Evolutionary conservation across 2,329 filamentous ascomycete species (phyloP).

Genomic region (Colletotrichum agaves): DNA sequence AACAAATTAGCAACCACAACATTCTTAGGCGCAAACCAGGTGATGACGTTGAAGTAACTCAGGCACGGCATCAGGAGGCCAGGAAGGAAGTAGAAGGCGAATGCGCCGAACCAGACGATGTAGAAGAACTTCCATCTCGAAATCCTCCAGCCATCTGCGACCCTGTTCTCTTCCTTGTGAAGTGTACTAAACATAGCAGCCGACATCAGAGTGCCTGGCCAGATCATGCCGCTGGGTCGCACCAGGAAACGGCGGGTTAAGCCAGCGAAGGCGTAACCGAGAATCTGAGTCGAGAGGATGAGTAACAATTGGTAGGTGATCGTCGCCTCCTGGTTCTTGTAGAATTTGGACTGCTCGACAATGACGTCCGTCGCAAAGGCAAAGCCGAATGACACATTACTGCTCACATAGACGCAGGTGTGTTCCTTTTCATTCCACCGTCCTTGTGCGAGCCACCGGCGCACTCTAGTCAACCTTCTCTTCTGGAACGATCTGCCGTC

Average conservation of each 20-base stretch:
- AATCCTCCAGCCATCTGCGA: conserved; percentile 84
- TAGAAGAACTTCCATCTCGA: conserved; percentile 88
- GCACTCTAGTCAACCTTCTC: conserved; percentile 55
- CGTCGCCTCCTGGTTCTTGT: conserved; percentile 81
- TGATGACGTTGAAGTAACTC: conserved; percentile 89
- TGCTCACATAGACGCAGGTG: conserved; percentile 88
- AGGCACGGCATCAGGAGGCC: conserved; percentile 84
- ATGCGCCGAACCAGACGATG: conserved; percentile 75
- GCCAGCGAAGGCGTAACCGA: conserved; percentile 88
- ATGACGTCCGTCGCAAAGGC: conserved; percentile 92
- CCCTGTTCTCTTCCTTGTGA: conserved; percentile 85
- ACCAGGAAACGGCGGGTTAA: conserved; percentile 84
- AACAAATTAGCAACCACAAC: conserved; percentile 90
- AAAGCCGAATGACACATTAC: conserved; percentile 90
- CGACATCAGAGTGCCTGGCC: conserved; percentile 89
- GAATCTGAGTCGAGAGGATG: conserved; percentile 85
- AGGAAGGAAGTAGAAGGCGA: conserved; percentile 86
- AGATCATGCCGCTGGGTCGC: conserved; percentile 88
- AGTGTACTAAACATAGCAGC: conserved; percentile 90
- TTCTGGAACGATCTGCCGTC: conserved; percentile 16
- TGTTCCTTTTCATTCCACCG: conserved; percentile 91
- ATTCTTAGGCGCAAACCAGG: conserved; percentile 88
- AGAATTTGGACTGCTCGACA: conserved; percentile 90
- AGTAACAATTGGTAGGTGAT: conserved; percentile 84
- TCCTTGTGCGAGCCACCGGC: conserved; percentile 82